Evolutionary conservation across 768 basidiomycete genomes (phyloP).

Genomic region (Collybia sp.): DNA sequence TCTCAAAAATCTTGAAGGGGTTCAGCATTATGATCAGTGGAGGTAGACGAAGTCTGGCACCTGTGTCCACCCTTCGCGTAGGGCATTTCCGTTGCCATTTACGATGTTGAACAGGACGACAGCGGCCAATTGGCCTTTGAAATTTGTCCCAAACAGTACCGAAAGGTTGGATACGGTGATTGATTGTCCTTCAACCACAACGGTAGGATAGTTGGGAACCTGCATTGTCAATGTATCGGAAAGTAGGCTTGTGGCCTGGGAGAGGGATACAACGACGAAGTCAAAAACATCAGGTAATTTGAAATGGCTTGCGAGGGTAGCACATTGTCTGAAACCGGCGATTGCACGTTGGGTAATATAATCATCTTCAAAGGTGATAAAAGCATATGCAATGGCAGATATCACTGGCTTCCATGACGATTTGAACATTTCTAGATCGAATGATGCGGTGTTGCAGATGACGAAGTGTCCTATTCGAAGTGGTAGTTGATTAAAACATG

Average conservation of each 20-base stretch:
- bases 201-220: slow-evolving; percentile 81
- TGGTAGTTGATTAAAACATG: slow-evolving; percentile 4
- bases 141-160: slow-evolving; percentile 90
- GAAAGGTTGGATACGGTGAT: slow-evolving; percentile 91
- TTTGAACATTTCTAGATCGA: slow-evolving; percentile 93
- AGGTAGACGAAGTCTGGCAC: slow-evolving; percentile 31
- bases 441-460: slow-evolving; percentile 71
- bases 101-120: slow-evolving; percentile 98
- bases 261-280: slow-evolving; percentile 89
- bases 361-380: slow-evolving; percentile 95
- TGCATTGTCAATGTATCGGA: slow-evolving; percentile 65
- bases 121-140: slow-evolving; percentile 93
- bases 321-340: slow-evolving; percentile 95
- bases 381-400: slow-evolving; percentile 92
- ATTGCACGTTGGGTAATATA: slow-evolving; percentile 94
- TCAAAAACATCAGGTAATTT: slow-evolving; percentile 94
- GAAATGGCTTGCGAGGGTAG: slow-evolving; percentile 87
- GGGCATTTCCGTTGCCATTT: slow-evolving; percentile 90
- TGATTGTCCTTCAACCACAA: slow-evolving; percentile 86
- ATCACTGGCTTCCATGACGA: slow-evolving; percentile 90
- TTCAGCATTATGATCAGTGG: background rate
- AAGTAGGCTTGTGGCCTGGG: slow-evolving; percentile 85
- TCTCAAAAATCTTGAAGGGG: slow-evolving; percentile 81
- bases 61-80: slow-evolving; percentile 94
- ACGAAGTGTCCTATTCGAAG: slow-evolving; percentile 61